Conservation (phyloP, 1,284 basidiomycete species). For the Earliella scabrosa region DNA sequence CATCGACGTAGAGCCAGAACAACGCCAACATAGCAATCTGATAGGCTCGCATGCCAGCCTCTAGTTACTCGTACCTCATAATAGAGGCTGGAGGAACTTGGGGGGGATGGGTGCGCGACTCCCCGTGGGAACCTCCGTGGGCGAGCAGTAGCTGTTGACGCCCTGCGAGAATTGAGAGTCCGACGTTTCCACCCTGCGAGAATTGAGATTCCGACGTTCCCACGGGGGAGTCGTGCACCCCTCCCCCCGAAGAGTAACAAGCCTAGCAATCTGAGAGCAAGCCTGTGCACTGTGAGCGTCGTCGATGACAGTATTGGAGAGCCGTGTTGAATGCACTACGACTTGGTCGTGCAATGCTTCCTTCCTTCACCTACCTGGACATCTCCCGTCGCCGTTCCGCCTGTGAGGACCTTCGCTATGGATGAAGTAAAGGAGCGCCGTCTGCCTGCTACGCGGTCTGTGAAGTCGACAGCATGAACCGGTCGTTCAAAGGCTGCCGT, state of each 20-base stretch:
- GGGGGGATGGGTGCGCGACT: no score
- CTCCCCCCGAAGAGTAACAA: no score
- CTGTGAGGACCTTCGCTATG: background rate
- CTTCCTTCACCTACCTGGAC: no score
- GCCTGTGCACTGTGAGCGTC: conserved; percentile 6
- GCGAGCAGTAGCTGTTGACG: no score
- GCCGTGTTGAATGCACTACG: conserved; percentile 9
- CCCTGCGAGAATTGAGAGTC: no score
- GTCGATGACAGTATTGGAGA: conserved; percentile 12
- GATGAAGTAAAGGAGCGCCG: conserved; percentile 13
- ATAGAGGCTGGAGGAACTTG: no score
- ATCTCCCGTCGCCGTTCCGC: background rate
- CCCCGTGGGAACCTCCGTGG: no score
- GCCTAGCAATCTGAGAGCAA: background rate
- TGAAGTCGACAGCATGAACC: conserved; percentile 1
- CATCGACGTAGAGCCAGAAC: conserved; percentile 19
- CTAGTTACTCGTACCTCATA: no score
- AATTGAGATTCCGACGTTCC: no score
- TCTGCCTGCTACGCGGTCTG: conserved; percentile 15
- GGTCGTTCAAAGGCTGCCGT: conserved; percentile 10
- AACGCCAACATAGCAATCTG: conserved; percentile 18
- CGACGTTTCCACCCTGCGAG: no score
- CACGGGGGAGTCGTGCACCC: no score
- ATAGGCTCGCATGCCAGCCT: no score
- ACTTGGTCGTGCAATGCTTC: background rate